phyloP scores from a whole-genome alignment of 768 basidiomycete genomes.

The Tricholoma sp. region DNA sequence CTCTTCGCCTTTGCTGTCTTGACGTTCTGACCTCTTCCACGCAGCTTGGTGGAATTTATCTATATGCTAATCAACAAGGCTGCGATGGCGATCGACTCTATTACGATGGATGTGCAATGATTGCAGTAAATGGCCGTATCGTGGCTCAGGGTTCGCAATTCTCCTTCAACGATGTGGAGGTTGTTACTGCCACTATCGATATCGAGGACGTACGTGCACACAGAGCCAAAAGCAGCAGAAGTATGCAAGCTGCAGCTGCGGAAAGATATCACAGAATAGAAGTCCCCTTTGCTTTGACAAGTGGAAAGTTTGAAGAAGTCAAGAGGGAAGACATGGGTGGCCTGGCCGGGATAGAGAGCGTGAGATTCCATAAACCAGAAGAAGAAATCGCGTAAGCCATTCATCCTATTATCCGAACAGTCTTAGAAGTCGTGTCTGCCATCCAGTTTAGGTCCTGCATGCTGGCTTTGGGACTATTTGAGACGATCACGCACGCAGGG shows the following conservation, averaged over 20 bases:
- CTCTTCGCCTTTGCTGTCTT: neutral
- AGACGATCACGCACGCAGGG: conserved; percentile 90
- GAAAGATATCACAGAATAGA: conserved; percentile 79
- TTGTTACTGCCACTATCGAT: conserved; percentile 92
- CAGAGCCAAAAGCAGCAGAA: conserved; percentile 75
- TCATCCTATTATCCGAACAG: neutral
- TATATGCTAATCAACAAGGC: conserved; percentile 98
- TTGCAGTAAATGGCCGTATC: conserved; percentile 89
- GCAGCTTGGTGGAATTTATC: conserved; percentile 92
- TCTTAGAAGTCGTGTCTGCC: neutral
- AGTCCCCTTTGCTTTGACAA: conserved; percentile 73
- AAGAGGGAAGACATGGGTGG: conserved; percentile 45
- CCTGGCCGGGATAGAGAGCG: conserved; percentile 37
- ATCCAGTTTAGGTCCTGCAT: conserved; percentile 89
- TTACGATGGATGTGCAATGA: conserved; percentile 96
- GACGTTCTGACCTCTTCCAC: conserved; percentile 3
- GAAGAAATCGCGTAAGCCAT: conserved; percentile 92
- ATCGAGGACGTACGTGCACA: conserved; percentile 96
- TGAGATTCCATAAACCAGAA: conserved; percentile 81
- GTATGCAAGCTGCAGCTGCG: conserved; percentile 80
- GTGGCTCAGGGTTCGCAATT: conserved; percentile 97
- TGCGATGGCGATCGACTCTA: conserved; percentile 98
- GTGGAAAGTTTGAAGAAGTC: conserved; percentile 65
- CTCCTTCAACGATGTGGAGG: conserved; percentile 93
- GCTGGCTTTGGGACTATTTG: conserved; percentile 99